Evolutionary conservation across 495 filamentous ascomycete species (phyloP).

Genomic region (Tuber umbilicatum): DNA sequence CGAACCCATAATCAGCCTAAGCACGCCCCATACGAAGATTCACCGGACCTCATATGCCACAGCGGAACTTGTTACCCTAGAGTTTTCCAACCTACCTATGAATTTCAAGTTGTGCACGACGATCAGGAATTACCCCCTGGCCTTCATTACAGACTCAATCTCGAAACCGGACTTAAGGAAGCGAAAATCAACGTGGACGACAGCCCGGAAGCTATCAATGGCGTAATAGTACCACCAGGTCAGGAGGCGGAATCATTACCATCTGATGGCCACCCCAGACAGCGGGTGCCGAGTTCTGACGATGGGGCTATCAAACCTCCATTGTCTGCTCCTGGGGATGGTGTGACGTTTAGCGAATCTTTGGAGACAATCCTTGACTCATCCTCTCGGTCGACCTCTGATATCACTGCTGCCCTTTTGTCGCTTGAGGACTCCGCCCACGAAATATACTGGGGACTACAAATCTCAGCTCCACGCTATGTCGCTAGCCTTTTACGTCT

Average conservation of each 20-base stretch:
- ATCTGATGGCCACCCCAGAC: slow-evolving; percentile 15
- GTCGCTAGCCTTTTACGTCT: slow-evolving; percentile 21
- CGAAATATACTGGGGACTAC: slow-evolving; percentile 63
- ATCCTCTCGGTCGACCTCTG: slow-evolving; percentile 15
- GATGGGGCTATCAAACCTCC: slow-evolving; percentile 39
- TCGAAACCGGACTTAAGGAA: slow-evolving; percentile 57
- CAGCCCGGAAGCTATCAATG: slow-evolving; percentile 43
- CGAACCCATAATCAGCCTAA: slow-evolving; percentile 22
- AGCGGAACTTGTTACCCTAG: slow-evolving; percentile 59
- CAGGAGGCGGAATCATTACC: slow-evolving; percentile 38
- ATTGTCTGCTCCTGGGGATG: slow-evolving; percentile 32
- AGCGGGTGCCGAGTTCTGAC: slow-evolving; percentile 8
- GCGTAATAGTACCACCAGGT: slow-evolving; percentile 43
- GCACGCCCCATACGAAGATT: slow-evolving; percentile 7
- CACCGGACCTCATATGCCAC: slow-evolving; percentile 54
- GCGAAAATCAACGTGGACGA: slow-evolving; percentile 55
- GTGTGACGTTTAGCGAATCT: slow-evolving; percentile 45
- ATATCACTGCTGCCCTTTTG: slow-evolving; percentile 46
- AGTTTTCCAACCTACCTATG: slow-evolving; percentile 54
- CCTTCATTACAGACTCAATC: slow-evolving; percentile 58
- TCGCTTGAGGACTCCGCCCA: slow-evolving; percentile 55
- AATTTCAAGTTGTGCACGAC: slow-evolving; percentile 56
- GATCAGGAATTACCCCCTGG: slow-evolving; percentile 60
- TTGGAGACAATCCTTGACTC: slow-evolving; percentile 45
- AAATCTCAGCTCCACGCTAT: slow-evolving; percentile 50